Percentiles rank a stretch among this genome's conserved stretches.
Evolutionary conservation across 2,329 filamentous ascomycete genomes (phyloP).

Genomic region (Xylaria sp.): DNA sequence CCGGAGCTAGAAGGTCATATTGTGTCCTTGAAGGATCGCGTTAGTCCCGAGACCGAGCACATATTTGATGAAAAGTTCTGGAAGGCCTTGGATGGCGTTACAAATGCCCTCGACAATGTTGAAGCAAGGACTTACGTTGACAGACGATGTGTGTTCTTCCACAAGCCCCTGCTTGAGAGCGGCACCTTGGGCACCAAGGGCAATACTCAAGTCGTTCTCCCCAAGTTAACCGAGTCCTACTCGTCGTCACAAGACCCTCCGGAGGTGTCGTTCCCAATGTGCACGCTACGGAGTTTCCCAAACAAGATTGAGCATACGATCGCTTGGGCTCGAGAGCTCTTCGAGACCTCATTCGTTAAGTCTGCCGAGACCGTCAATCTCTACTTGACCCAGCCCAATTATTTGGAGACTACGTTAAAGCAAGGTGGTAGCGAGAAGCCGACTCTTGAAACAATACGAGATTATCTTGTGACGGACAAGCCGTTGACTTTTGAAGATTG

Average conservation of each 20-base stretch:
- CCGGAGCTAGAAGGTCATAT: slow-evolving; percentile 89
- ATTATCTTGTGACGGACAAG: slow-evolving; percentile 90
- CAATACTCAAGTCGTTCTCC: slow-evolving; percentile 95
- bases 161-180: slow-evolving; percentile 93
- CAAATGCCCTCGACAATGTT: slow-evolving; percentile 96
- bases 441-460: slow-evolving; percentile 86
- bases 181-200: slow-evolving; percentile 99
- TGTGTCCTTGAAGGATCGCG: slow-evolving; percentile 82
- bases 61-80: slow-evolving; percentile 96
- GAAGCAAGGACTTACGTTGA: slow-evolving; percentile 97
- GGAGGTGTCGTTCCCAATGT: slow-evolving; percentile 99
- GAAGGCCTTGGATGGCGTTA: slow-evolving; percentile 85
- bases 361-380: slow-evolving; percentile 93
- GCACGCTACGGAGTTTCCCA: slow-evolving; percentile 93
- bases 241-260: slow-evolving; percentile 96
- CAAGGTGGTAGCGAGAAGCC: slow-evolving; percentile 95
- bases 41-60: slow-evolving; percentile 89
- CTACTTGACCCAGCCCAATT: slow-evolving; percentile 90
- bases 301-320: slow-evolving; percentile 99
- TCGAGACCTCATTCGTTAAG: slow-evolving; percentile 92
- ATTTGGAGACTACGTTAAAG: slow-evolving; percentile 84
- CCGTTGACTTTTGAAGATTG: slow-evolving; percentile 94
- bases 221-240: slow-evolving; percentile 92
- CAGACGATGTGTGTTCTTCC: slow-evolving; percentile 96
- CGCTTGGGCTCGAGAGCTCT: slow-evolving; percentile 95